These are phyloP conservation scores for Boletus sensibilis DNA, from an alignment of 768 basidiomycete genomes.

Conservation along the genomic window DNA sequence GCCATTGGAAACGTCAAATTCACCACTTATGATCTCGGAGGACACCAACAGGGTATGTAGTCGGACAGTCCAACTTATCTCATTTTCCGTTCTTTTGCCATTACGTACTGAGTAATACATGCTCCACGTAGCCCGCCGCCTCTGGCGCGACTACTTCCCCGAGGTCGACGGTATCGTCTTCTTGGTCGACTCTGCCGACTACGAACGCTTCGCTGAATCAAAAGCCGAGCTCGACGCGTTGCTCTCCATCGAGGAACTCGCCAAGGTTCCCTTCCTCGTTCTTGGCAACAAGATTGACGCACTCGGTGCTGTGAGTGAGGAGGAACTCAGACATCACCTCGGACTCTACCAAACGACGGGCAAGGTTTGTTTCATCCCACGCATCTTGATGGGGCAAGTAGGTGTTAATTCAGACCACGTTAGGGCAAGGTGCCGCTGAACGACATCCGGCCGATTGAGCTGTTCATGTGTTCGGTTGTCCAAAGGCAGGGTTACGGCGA, in stretches of 20 bases:
- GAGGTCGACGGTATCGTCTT: conserved; percentile 99
- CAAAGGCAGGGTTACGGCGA: conserved; percentile 98
- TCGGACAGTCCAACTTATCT: not conserved
- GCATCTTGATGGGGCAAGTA: not conserved
- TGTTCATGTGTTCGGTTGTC: conserved; percentile 99
- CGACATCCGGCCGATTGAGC: conserved; percentile 97
- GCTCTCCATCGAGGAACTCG: conserved; percentile 90
- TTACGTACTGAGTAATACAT: not conserved
- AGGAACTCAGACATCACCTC: conserved; percentile 92
- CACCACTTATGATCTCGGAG: conserved; percentile 97
- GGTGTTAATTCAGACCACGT: conserved; percentile 5
- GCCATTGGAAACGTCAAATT: conserved; percentile 99
- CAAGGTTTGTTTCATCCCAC: conserved; percentile 58
- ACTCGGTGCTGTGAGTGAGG: conserved; percentile 95
- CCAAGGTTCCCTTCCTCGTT: conserved; percentile 96
- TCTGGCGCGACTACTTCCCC: conserved; percentile 99
- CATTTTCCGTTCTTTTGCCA: not conserved
- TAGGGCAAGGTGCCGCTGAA: conserved; percentile 96
- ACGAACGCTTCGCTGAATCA: conserved; percentile 93
- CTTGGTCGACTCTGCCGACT: conserved; percentile 96
- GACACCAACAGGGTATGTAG: conserved; percentile 86
- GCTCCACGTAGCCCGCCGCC: conserved; percentile 70
- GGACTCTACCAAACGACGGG: conserved; percentile 99
- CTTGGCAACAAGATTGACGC: conserved; percentile 99
- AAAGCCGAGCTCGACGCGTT: conserved; percentile 97